These are phyloP conservation scores for Ogataea methylovora DNA, from an alignment of 805 yeast species.

Conservation along the genomic window DNA sequence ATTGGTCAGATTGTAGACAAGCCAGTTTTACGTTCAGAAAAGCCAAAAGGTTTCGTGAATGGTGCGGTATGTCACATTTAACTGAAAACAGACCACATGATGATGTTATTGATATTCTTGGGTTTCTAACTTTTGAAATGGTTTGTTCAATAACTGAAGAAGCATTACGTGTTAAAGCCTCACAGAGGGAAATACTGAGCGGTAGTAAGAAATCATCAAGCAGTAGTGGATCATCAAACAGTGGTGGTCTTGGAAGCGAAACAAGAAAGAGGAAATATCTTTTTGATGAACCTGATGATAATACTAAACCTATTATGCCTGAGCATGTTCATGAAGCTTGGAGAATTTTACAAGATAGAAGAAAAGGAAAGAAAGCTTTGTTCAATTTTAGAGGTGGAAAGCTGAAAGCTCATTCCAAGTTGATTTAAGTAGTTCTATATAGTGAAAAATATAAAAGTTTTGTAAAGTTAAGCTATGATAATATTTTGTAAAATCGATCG, in stretches of 20 bases:
- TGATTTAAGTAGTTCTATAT: constrained; percentile 24
- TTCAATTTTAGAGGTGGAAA: constrained; percentile 70
- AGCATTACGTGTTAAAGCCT: constrained; percentile 65
- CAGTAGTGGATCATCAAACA: constrained; percentile 14
- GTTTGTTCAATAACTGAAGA: constrained; percentile 92
- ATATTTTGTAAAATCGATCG: too few species aligned
- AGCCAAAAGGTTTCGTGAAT: constrained; percentile 88
- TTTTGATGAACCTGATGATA: constrained; percentile 86
- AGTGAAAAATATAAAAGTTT: neutral
- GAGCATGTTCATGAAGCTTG: constrained; percentile 86
- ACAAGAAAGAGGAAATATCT: constrained; percentile 46
- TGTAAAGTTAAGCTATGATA: too few species aligned
- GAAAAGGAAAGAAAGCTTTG: constrained; percentile 52
- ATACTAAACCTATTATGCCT: constrained; percentile 68
- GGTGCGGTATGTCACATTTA: constrained; percentile 83
- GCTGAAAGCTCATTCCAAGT: constrained; percentile 41
- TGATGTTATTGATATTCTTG: constrained; percentile 92
- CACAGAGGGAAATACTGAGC: neutral
- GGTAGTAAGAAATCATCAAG: neutral
- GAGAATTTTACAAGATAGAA: constrained; percentile 60
- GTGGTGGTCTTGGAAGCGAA: constrained; percentile 16
- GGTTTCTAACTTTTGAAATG: constrained; percentile 92
- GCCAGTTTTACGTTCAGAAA: constrained; percentile 94
- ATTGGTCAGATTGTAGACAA: constrained; percentile 98
- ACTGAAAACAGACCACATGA: constrained; percentile 91